phyloP scores from a whole-genome alignment of 176 grass and related monocot species.

The Carex scoparia region DNA sequence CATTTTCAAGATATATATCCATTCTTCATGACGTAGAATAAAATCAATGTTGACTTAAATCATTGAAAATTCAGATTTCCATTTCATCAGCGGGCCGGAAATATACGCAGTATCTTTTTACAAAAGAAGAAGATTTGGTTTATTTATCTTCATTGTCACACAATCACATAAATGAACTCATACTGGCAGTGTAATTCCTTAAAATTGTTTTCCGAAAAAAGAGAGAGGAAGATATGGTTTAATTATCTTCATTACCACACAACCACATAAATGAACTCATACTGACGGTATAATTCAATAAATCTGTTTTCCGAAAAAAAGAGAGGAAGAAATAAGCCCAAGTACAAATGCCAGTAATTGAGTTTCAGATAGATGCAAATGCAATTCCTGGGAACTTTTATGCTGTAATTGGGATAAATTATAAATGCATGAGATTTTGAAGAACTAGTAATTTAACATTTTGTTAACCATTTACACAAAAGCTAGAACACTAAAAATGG shows the following conservation, averaged over 20 bases:
- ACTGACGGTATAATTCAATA: too few relatives aligned
- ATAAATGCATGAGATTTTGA: background rate
- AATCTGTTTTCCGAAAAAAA: too few relatives aligned
- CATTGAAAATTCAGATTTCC: background rate
- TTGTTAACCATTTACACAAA: background rate
- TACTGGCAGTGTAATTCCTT: too few relatives aligned
- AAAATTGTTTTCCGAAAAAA: too few relatives aligned
- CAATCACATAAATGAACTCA: too few relatives aligned
- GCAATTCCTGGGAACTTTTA: background rate
- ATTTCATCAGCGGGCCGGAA: background rate
- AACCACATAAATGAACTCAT: too few relatives aligned
- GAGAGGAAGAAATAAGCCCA: background rate
- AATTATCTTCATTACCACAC: too few relatives aligned
- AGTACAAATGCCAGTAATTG: background rate
- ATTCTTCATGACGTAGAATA: background rate
- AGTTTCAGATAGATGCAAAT: background rate
- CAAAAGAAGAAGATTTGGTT: too few relatives aligned
- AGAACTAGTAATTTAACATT: background rate
- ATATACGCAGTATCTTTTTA: background rate
- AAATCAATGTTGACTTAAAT: background rate
- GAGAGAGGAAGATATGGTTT: too few relatives aligned
- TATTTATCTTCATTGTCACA: too few relatives aligned
- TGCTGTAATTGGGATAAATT: background rate
- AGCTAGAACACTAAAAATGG: background rate
- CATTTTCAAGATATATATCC: background rate